A percentile compares a stretch with the other conserved stretches of the same genome.
Conservation (phyloP, 1,284 basidiomycete genomes). For the Ceratobasidium sp. region DNA sequence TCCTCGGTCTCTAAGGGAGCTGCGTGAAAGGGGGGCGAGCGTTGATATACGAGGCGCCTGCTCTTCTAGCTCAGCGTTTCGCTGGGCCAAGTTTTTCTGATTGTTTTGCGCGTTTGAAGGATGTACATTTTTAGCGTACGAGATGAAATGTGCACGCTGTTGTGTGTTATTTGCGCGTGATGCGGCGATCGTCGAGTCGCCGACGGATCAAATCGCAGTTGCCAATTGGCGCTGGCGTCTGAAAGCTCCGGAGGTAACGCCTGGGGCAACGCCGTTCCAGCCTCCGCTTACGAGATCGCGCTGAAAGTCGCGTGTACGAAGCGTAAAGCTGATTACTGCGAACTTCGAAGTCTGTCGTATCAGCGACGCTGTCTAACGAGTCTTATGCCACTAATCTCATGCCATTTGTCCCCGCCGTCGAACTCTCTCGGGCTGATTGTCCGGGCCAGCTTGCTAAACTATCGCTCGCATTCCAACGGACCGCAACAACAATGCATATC, state of each 20-base stretch:
- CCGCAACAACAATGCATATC: constrained; percentile 24
- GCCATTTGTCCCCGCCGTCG: too few species aligned
- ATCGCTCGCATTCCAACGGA: constrained; percentile 31
- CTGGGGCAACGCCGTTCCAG: too few species aligned
- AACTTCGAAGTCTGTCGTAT: too few species aligned
- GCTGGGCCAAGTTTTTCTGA: background rate
- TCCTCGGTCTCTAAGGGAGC: constrained; percentile 22
- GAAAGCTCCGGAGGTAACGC: too few species aligned
- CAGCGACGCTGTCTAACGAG: too few species aligned
- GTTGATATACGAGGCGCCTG: background rate
- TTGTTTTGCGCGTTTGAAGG: background rate
- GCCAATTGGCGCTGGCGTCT: too few species aligned
- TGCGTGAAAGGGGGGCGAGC: background rate
- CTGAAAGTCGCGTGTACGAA: too few species aligned
- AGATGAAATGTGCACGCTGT: background rate
- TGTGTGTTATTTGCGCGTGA: constrained; percentile 11
- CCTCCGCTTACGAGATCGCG: background rate
- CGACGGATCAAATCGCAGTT: background rate
- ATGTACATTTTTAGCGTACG: constrained; percentile 8
- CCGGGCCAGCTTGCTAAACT: too few species aligned
- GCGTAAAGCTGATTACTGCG: too few species aligned
- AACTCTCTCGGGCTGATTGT: background rate
- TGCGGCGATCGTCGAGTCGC: constrained; percentile 4
- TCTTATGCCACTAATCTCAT: too few species aligned
- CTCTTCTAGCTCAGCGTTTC: too few species aligned